phyloP scores from a whole-genome alignment of 345 rosid species.

The rapeseed (Brassica napus) region DNA sequence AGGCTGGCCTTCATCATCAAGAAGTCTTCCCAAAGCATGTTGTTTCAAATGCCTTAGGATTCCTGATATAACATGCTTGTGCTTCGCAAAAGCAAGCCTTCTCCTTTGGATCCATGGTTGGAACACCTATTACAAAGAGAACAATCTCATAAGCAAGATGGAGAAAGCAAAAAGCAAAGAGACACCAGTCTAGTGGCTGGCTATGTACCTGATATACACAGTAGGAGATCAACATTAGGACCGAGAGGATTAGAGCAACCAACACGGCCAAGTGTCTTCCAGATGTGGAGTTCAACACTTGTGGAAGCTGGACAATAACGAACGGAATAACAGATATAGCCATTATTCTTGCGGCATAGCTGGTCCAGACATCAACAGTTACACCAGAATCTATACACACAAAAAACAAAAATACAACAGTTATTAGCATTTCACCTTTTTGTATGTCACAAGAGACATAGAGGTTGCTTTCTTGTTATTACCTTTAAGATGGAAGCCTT shows the following conservation, averaged over 20 bases:
- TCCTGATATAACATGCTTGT: constrained; percentile 73
- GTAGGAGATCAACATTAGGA: constrained; percentile 66
- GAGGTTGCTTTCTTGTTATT: not conserved
- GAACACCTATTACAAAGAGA: constrained; percentile 45
- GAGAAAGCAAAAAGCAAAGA: not conserved
- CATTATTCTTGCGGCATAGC: constrained; percentile 87
- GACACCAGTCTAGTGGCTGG: not conserved
- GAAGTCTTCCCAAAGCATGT: constrained; percentile 71
- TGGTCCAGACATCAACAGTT: constrained; percentile 75
- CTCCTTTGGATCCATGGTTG: constrained; percentile 94
- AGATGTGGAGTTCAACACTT: constrained; percentile 62
- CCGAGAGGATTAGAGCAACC: constrained; percentile 61
- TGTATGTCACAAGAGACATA: not conserved
- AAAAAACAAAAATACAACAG: constrained; percentile 2
- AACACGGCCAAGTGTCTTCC: constrained; percentile 72
- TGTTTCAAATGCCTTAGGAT: constrained; percentile 62
- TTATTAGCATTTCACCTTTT: not conserved
- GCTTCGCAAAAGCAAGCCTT: constrained; percentile 71
- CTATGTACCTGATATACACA: constrained; percentile 82
- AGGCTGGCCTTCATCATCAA: constrained; percentile 61
- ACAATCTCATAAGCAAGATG: constrained; percentile 20
- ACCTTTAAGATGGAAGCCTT: constrained; percentile 59
- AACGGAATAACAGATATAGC: constrained; percentile 78
- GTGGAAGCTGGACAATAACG: constrained; percentile 79
- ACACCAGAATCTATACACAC: constrained; percentile 62